These are phyloP conservation scores for Clonostachys sp. DNA, from an alignment of 2,329 filamentous ascomycete genomes.

Conservation along the genomic window DNA sequence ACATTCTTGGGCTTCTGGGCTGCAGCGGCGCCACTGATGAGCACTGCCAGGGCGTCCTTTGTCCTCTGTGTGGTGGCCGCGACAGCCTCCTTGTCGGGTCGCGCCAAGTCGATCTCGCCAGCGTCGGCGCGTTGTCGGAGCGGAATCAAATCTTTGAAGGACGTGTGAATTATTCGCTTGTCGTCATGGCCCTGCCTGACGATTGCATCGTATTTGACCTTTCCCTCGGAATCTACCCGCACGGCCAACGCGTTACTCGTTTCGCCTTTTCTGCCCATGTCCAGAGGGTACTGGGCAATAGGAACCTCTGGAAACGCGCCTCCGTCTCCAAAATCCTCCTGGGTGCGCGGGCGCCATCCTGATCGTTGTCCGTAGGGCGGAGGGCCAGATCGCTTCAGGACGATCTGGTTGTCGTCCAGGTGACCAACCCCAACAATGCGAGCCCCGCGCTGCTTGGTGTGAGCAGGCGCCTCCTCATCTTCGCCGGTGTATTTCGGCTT, in stretches of 20 bases:
- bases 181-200: conserved; percentile 84
- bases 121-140: conserved; percentile 88
- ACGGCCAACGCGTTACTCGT: conserved; percentile 87
- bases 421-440: conserved; percentile 76
- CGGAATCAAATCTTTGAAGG: conserved; percentile 95
- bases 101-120: conserved; percentile 81
- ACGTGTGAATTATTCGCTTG: conserved; percentile 82
- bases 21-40: conserved; percentile 81
- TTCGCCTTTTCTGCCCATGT: conserved; percentile 81
- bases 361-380: conserved; percentile 82
- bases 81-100: conserved; percentile 82
- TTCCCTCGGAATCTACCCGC: conserved; percentile 85
- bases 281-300: conserved; percentile 90
- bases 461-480: conserved; percentile 72
- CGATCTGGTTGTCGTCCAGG: conserved; percentile 80
- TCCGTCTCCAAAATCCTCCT: conserved; percentile 93
- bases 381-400: conserved; percentile 77
- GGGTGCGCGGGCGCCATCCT: conserved; percentile 84
- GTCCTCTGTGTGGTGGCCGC: conserved; percentile 82
- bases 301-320: conserved; percentile 93
- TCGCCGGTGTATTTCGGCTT: conserved; percentile 90
- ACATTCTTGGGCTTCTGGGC: conserved; percentile 96
- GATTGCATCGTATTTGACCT: conserved; percentile 95
- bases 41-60: conserved; percentile 73
- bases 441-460: conserved; percentile 72